Conservation (phyloP, 2,329 filamentous ascomycete species). For the Colletotrichum eleusines region DNA sequence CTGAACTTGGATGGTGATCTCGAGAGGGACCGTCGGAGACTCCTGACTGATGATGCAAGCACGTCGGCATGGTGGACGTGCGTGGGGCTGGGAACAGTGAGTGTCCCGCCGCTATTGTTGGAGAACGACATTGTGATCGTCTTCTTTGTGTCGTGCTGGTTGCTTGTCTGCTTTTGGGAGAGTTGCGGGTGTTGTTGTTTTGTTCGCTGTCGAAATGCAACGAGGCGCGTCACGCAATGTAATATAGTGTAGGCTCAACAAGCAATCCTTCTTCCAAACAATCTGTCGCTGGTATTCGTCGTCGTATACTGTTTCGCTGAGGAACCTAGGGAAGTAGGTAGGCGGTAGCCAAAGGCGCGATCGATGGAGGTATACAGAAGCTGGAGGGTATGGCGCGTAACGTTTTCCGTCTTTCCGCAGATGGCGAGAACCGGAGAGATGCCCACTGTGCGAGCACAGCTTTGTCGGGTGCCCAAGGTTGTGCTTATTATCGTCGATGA, state of each 20-base stretch:
- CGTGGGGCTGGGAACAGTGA: constrained; percentile 89
- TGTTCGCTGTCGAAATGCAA: constrained; percentile 34
- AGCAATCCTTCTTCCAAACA: constrained; percentile 31
- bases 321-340: constrained; percentile 17
- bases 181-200: constrained; percentile 7
- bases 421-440: constrained; percentile 11
- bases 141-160: constrained; percentile 21
- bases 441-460: constrained; percentile 25
- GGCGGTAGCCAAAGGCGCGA: constrained; percentile 17
- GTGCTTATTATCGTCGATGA: constrained; percentile 34
- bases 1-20: constrained; percentile 94
- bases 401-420: constrained; percentile 13
- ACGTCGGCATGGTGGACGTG: constrained; percentile 86
- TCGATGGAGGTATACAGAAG: constrained; percentile 26
- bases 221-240: constrained; percentile 17
- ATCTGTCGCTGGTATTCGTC: constrained; percentile 36
- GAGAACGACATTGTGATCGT: constrained; percentile 67
- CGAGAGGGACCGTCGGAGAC: constrained; percentile 87
- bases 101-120: constrained; percentile 76
- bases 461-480: constrained; percentile 17
- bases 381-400: constrained; percentile 27
- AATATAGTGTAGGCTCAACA: constrained; percentile 24
- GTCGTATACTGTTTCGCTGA: constrained; percentile 39
- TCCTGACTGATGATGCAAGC: constrained; percentile 79
- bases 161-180: constrained; percentile 16